Conservation (phyloP, 305 asterid genomes). For the Fraxinus platypoda region DNA sequence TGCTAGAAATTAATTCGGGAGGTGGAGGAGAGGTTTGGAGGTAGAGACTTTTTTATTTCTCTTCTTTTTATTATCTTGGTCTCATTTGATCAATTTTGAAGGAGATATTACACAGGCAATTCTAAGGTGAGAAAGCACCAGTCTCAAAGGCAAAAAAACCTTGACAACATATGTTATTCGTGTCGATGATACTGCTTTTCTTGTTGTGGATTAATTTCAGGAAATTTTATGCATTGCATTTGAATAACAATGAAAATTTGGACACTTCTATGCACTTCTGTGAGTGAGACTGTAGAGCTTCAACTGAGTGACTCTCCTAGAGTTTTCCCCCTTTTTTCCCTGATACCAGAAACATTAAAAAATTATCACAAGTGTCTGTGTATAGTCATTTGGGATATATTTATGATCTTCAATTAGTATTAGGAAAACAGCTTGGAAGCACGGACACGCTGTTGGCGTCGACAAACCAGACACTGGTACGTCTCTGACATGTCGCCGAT, state of each 20-base stretch:
- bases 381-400: background rate
- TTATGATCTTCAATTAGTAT: background rate
- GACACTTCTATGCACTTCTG: background rate
- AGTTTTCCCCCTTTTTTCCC: background rate
- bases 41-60: background rate
- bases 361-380: background rate
- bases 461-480: background rate
- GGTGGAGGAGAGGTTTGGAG: background rate
- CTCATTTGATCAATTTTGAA: slow-evolving; percentile 3
- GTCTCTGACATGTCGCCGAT: background rate
- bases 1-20: background rate
- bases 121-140: background rate
- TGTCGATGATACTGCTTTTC: background rate
- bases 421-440: background rate
- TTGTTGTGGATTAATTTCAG: background rate
- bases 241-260: background rate
- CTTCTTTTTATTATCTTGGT: background rate
- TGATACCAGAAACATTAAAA: background rate
- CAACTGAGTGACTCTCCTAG: background rate
- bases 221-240: background rate
- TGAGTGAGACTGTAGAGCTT: background rate
- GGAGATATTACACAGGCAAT: background rate
- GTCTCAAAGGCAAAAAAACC: background rate
- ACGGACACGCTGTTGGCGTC: background rate
- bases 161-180: background rate